Percentiles rank a stretch among this genome's conserved stretches.
phyloP scores from a whole-genome alignment of 805 yeast species.

The Schwanniomyces polymorphus region DNA sequence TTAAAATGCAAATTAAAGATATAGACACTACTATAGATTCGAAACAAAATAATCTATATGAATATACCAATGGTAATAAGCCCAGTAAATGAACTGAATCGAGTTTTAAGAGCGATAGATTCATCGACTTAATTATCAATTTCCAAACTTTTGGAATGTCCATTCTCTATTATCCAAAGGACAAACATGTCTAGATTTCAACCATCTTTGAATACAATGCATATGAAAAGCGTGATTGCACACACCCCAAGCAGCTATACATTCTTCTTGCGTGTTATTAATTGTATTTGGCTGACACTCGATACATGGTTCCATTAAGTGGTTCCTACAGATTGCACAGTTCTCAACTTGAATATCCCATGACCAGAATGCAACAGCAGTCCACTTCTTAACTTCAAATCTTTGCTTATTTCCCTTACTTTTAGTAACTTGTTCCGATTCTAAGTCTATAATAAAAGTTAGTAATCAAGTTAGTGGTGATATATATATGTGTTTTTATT shows the following conservation, averaged over 20 bases:
- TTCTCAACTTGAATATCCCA: slow-evolving; percentile 96
- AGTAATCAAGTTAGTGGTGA: slow-evolving; percentile 8
- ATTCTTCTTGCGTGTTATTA: slow-evolving; percentile 61
- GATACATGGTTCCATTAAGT: slow-evolving; percentile 96
- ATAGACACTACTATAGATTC: background rate
- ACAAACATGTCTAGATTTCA: slow-evolving; percentile 91
- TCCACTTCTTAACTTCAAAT: slow-evolving; percentile 96
- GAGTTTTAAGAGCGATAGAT: background rate
- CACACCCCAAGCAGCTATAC: slow-evolving; percentile 95
- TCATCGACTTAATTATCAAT: slow-evolving; percentile 23
- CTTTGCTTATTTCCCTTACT: slow-evolving; percentile 50
- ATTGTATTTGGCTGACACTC: slow-evolving; percentile 89
- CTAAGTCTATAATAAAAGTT: slow-evolving; percentile 15
- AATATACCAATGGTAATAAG: background rate
- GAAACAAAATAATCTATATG: background rate
- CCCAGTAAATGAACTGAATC: background rate
- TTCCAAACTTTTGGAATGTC: slow-evolving; percentile 70
- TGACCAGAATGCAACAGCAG: slow-evolving; percentile 99
- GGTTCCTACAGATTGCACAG: slow-evolving; percentile 98
- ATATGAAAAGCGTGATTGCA: slow-evolving; percentile 98
- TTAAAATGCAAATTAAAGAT: background rate
- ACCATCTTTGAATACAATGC: slow-evolving; percentile 96
- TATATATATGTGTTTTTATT: background rate
- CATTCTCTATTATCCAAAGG: slow-evolving; percentile 95
- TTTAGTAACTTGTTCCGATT: slow-evolving; percentile 21